These are phyloP conservation scores for Eleusine indica DNA, from an alignment of 176 grass and related monocot genomes.

Conservation along the genomic window DNA sequence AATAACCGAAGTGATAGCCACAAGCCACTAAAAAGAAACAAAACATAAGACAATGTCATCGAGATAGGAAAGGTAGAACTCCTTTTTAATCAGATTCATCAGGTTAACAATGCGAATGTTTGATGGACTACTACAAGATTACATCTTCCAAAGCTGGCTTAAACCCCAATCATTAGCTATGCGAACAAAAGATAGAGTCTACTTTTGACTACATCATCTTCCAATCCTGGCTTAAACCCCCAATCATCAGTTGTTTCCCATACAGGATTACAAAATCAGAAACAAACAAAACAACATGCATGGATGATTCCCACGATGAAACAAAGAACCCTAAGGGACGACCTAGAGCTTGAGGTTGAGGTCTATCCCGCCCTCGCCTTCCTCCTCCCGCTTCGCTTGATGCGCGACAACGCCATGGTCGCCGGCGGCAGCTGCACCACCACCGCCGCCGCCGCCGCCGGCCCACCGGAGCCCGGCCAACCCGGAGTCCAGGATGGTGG, in stretches of 20 bases:
- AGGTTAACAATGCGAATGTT: neutral
- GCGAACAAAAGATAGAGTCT: conserved; percentile 14
- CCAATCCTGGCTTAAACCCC: neutral
- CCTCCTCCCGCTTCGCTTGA: conserved; percentile 13
- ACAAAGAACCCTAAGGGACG: conserved; percentile 8
- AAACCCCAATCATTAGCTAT: conserved; percentile 15
- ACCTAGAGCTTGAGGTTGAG: conserved; percentile 51
- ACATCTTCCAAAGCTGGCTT: neutral
- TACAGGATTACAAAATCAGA: neutral
- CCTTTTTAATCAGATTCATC: neutral
- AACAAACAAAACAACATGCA: neutral
- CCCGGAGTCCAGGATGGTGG: neutral
- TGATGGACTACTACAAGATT: conserved; percentile 23
- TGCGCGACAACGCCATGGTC: neutral
- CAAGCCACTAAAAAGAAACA: neutral
- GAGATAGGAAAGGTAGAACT: neutral
- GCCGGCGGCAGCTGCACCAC: neutral
- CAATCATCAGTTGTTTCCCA: conserved; percentile 3
- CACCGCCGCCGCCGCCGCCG: neutral
- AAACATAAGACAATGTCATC: no score
- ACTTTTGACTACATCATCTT: conserved; percentile 22
- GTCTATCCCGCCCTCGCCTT: conserved; percentile 38
- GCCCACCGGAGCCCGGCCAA: neutral
- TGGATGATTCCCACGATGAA: neutral
- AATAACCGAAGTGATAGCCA: neutral